These are phyloP conservation scores for Candida maris DNA, from an alignment of 805 yeast species.

Conservation along the genomic window DNA sequence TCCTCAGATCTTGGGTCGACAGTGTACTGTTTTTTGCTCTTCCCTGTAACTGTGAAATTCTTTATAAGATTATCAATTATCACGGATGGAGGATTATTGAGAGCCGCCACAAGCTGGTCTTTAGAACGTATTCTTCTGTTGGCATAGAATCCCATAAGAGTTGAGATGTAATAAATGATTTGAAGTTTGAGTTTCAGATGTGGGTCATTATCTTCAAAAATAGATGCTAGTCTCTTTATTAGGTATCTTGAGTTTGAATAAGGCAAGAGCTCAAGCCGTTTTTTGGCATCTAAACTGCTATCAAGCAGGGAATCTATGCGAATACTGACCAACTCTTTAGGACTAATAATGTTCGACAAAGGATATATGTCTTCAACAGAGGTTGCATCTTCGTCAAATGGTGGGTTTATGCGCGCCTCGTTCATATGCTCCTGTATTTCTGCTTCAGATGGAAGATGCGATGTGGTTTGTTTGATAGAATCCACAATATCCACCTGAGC, in stretches of 20 bases:
- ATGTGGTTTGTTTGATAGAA: conserved; percentile 66
- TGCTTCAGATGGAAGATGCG: conserved; percentile 66
- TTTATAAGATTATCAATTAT: conserved; percentile 69
- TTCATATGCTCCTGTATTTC: conserved; percentile 55
- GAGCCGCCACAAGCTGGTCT: conserved; percentile 52
- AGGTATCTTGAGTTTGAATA: conserved; percentile 54
- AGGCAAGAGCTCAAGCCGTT: conserved; percentile 60
- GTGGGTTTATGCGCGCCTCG: conserved; percentile 80
- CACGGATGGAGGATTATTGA: conserved; percentile 71
- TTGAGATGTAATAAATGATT: conserved; percentile 73
- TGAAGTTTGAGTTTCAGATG: conserved; percentile 57
- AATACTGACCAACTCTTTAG: conserved; percentile 57
- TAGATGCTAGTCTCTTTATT: conserved; percentile 40
- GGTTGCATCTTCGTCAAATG: conserved; percentile 72
- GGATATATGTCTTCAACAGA: conserved; percentile 82
- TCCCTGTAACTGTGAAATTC: conserved; percentile 64
- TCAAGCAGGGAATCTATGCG: conserved; percentile 59
- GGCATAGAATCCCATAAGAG: conserved; percentile 74
- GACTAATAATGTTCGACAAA: conserved; percentile 63
- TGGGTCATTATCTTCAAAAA: conserved; percentile 24
- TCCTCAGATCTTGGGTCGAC: conserved; percentile 89
- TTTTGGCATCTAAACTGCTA: conserved; percentile 44
- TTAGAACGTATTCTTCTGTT: conserved; percentile 65
- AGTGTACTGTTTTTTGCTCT: conserved; percentile 71
- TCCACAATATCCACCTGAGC: conserved; percentile 80